Base-by-base conservation (phyloP, 176 grass and related monocot species). In the Chrysopogon serrulatus region DNA sequence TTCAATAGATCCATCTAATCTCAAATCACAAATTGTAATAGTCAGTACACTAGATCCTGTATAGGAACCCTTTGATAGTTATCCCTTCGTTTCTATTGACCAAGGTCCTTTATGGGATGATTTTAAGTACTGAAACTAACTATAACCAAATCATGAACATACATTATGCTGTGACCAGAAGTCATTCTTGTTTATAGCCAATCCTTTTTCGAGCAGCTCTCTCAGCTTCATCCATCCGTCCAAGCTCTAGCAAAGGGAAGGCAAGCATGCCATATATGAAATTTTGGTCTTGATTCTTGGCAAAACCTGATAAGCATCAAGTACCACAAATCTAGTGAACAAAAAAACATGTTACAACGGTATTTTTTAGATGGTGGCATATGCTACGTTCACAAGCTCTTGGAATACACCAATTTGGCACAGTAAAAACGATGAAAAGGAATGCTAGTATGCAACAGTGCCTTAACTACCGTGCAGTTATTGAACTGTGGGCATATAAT, bases 131-230 rank as follows among this genome's bases (percentile, higher is more conserved):
- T 71, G 40, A 73, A 59, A 27, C 13, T 19, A 40, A 43, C 4
- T 48, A 37, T 45, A 70, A 62, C 14, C 9, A 30, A 47, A 84
- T 13, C 13, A 65, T 75, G 19, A 33, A 77, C 73, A 76, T 90
- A 92, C 92, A 79, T 86, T 90, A 83, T 94, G 92, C 44, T 94
- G 92, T 44, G 92, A 92, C 92, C 92, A 94, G 36, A 85, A 47
- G 37, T 94, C 92, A 17, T 82, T 73, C 44, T 79, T 92, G 87
- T 94, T 94, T 87, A 90, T 92, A 31, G 68, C 68, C 79, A 94
- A 75, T 71, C 92, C 92, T 86, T 90, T n/a, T 94, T 39, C 89
- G 79, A 67, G 92, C 89, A 83, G 92, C 89, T 15, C 0, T 79
- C 65, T 92, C 92, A 85, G 92, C 92, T 44, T 94, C 90, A 13